These are phyloP conservation scores for Orbilia javanica DNA, from an alignment of 2,329 filamentous ascomycete species.

Conservation along the genomic window DNA sequence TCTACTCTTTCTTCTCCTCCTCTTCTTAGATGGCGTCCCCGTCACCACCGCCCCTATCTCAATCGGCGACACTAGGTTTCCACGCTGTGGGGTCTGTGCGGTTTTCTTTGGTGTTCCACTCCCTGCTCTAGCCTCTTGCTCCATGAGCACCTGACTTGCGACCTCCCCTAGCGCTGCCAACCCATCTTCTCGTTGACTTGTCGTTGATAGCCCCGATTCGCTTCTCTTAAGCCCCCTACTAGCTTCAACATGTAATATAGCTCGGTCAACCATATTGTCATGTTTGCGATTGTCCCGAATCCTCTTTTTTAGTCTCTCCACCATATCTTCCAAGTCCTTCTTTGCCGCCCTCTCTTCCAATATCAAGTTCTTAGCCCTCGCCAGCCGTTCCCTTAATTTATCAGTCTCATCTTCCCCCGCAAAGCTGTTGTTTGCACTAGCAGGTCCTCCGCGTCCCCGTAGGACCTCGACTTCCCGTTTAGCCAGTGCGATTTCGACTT, in stretches of 20 bases:
- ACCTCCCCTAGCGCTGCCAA: constrained; percentile 60
- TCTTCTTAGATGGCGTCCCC: constrained; percentile 54
- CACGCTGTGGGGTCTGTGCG: constrained; percentile 18
- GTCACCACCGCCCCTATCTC: constrained; percentile 51
- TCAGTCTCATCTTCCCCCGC: constrained; percentile 50
- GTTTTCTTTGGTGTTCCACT: constrained; percentile 36
- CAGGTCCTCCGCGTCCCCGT: constrained; percentile 10
- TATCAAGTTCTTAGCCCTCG: constrained; percentile 53
- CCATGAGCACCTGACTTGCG: constrained; percentile 61
- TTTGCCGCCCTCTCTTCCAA: constrained; percentile 44
- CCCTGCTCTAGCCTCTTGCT: constrained; percentile 56
- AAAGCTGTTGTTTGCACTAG: constrained; percentile 44
- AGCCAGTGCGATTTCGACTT: constrained; percentile 61
- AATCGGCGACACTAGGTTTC: constrained; percentile 58
- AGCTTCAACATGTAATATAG: constrained; percentile 43
- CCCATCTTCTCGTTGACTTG: constrained; percentile 59
- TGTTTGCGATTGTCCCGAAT: constrained; percentile 61
- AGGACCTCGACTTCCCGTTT: constrained; percentile 61
- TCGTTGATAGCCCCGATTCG: constrained; percentile 42
- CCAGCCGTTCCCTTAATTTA: constrained; percentile 49
- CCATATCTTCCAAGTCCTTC: constrained; percentile 60
- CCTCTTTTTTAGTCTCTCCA: constrained; percentile 60
- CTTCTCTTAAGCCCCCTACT: constrained; percentile 50
- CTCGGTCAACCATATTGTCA: constrained; percentile 58
- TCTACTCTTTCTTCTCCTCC: constrained; percentile 59